Conservation (phyloP, 805 yeast species). For the Myxozyma neglecta region DNA sequence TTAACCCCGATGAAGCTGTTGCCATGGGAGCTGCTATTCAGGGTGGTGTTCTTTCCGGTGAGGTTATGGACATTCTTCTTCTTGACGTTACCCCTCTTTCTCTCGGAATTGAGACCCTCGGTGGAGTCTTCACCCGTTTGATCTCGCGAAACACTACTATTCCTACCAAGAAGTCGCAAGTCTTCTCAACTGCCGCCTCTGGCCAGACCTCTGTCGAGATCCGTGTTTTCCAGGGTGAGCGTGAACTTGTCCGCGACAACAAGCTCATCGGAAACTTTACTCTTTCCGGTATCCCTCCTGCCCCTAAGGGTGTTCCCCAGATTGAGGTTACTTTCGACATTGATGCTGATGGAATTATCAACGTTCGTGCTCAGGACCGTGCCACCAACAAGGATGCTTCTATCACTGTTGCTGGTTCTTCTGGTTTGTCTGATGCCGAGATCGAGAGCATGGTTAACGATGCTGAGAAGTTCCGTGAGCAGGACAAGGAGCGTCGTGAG, state of each 20-base stretch:
- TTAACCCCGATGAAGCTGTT: conserved; percentile 93
- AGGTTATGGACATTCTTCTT: conserved; percentile 85
- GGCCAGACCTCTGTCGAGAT: conserved; percentile 97
- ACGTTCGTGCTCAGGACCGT: conserved; percentile 91
- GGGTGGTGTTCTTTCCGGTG: conserved; percentile 95
- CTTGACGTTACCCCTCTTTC: conserved; percentile 89
- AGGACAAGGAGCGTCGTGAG: conserved; percentile 83
- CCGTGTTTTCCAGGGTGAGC: conserved; percentile 99
- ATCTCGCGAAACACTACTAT: conserved; percentile 93
- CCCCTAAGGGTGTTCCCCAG: conserved; percentile 93
- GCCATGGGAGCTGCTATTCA: conserved; percentile 97
- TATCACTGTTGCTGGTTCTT: conserved; percentile 93
- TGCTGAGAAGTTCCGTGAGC: conserved; percentile 84
- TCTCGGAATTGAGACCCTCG: conserved; percentile 95
- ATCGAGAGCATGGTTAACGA: conserved; percentile 88
- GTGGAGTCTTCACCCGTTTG: conserved; percentile 93
- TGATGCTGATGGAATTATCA: conserved; percentile 96
- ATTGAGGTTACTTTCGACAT: conserved; percentile 93
- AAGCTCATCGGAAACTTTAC: conserved; percentile 96
- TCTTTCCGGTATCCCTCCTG: conserved; percentile 91
- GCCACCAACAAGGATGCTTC: conserved; percentile 92
- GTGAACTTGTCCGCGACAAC: conserved; percentile 97
- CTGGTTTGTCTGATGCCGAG: conserved; percentile 87
- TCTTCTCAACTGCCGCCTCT: conserved; percentile 93
- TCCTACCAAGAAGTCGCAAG: conserved; percentile 94